Percentiles rank a stretch among this genome's conserved stretches.
Evolutionary conservation across 805 yeast species (phyloP).

Genomic region (Metschnikowia koreensis): DNA sequence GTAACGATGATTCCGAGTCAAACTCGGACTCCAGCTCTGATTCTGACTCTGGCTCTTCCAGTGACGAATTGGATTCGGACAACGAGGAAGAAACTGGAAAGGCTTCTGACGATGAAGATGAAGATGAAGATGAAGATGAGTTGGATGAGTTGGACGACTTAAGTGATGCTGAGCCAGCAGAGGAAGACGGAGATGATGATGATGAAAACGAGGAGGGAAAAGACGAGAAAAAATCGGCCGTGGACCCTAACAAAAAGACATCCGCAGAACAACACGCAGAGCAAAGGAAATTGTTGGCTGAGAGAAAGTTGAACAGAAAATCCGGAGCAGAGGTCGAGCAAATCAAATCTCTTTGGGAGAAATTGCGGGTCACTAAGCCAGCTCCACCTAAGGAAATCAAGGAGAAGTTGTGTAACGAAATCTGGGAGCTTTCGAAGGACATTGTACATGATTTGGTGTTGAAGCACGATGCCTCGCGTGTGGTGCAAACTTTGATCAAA

Average conservation of each 20-base stretch:
- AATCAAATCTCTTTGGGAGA: slow-evolving; percentile 89
- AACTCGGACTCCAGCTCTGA: slow-evolving; percentile 8
- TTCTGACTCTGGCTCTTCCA: not conserved
- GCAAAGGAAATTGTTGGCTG: slow-evolving; percentile 72
- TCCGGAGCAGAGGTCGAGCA: slow-evolving; percentile 83
- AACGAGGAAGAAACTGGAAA: slow-evolving; percentile 5
- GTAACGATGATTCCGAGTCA: slow-evolving; percentile 3
- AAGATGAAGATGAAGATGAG: slow-evolving; percentile 25
- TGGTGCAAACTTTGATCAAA: slow-evolving; percentile 89
- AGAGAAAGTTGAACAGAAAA: slow-evolving; percentile 83
- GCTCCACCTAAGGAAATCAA: slow-evolving; percentile 75
- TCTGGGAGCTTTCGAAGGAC: slow-evolving; percentile 79
- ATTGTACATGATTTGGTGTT: slow-evolving; percentile 79
- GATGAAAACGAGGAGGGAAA: slow-evolving; percentile 31
- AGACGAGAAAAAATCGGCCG: slow-evolving; percentile 18
- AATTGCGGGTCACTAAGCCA: slow-evolving; percentile 79
- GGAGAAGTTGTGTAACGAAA: slow-evolving; percentile 74
- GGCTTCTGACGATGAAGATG: not conserved
- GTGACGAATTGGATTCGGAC: slow-evolving; percentile 18
- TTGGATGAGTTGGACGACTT: slow-evolving; percentile 25
- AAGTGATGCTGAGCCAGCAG: slow-evolving; percentile 4
- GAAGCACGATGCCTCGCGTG: slow-evolving; percentile 96
- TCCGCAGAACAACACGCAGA: slow-evolving; percentile 76
- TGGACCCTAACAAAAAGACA: slow-evolving; percentile 46
- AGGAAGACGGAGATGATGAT: slow-evolving; percentile 28